phyloP scores from a whole-genome alignment of 768 basidiomycete species.

The Hygrocybe punicea region DNA sequence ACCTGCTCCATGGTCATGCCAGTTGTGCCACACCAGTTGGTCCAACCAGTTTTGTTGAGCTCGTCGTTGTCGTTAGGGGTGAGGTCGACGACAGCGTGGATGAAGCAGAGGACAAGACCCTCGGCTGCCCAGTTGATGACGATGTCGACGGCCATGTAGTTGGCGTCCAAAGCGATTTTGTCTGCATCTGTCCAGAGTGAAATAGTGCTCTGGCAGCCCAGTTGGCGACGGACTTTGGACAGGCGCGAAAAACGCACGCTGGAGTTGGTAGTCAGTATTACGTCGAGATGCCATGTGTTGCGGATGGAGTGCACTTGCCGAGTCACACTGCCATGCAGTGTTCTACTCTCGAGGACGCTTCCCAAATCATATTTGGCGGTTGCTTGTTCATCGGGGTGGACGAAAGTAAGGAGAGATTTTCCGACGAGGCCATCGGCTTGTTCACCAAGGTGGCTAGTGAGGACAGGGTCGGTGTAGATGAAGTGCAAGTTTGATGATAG shows the following conservation, averaged over 20 bases:
- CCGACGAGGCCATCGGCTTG: conserved; percentile 69
- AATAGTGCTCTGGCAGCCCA: conserved; percentile 62
- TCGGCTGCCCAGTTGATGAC: conserved; percentile 89
- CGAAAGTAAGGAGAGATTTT: conserved; percentile 68
- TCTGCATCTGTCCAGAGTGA: conserved; percentile 61
- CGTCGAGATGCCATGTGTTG: conserved; percentile 17
- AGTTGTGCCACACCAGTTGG: conserved; percentile 87
- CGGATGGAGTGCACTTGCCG: conserved; percentile 40
- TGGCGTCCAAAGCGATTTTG: conserved; percentile 61
- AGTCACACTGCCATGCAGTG: conserved; percentile 80
- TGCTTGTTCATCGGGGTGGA: conserved; percentile 80
- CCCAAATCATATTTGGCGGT: conserved; percentile 73
- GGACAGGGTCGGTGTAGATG: conserved; percentile 80
- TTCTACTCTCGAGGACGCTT: conserved; percentile 67
- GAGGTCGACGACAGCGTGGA: conserved; percentile 78
- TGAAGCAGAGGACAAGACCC: conserved; percentile 82
- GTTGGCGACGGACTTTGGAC: conserved; percentile 63
- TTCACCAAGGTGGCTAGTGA: conserved; percentile 65
- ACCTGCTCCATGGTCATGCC: conserved; percentile 56
- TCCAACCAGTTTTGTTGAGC: conserved; percentile 66
- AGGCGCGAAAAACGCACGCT: conserved; percentile 81
- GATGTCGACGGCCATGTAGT: conserved; percentile 85
- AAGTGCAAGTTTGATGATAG: conserved; percentile 73
- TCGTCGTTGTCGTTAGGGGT: conserved; percentile 72
- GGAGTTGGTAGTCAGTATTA: conserved; percentile 2